Evolutionary conservation across 2,329 filamentous ascomycete species (phyloP), one percentile per base, ranked within the genome.

Genomic region (Passalora sequoiae): DNA sequence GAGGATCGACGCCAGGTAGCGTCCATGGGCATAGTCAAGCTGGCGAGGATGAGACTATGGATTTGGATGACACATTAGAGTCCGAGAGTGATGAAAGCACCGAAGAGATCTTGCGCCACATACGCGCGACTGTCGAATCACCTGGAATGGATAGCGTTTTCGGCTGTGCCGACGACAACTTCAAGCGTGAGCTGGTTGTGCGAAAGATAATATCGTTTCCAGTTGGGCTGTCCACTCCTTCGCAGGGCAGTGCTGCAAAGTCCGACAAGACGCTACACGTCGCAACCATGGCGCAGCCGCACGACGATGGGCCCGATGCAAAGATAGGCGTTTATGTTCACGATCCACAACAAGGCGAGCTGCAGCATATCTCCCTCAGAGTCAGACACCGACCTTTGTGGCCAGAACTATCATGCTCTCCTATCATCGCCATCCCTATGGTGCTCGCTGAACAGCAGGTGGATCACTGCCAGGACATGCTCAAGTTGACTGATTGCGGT

Each of bases 1-100:
- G 77, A 54, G 73, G 69, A n/a, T 81, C 78, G 7, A 73, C 78
- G 1, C 75, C 74, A 17, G 76, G 74, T 25, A 69, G 69, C 28
- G 47, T 57, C 1, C 61, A 60, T 40, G 56, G 57, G 33, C 56
- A 57, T 13, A 66, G 62, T 40, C 37, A 61, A 15, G 61, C 56
- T 5, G 54, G 56, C 13, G 50, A 55, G 6, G 60, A 63, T n/a
- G 57, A 60, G 17, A 47, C 51, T 2, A 65, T 64, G 59, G 62
- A 65, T 19, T 36, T 63, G n/a, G 62, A 61, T 40, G 52, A 42
- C 33, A 57, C 50, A 10, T 48, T 56, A 10, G 56, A 56, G 25
- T 44, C 53, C 24, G 54, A 59, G 33, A 47, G 44, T 21, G 56
- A 60, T 6, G 58, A 61, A 33, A 53, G 40, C 20, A 42, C 58